Evolutionary conservation across 768 basidiomycete species (phyloP), one percentile per base, ranked within the genome.

Genomic region (Xerocomus potaroensis): DNA sequence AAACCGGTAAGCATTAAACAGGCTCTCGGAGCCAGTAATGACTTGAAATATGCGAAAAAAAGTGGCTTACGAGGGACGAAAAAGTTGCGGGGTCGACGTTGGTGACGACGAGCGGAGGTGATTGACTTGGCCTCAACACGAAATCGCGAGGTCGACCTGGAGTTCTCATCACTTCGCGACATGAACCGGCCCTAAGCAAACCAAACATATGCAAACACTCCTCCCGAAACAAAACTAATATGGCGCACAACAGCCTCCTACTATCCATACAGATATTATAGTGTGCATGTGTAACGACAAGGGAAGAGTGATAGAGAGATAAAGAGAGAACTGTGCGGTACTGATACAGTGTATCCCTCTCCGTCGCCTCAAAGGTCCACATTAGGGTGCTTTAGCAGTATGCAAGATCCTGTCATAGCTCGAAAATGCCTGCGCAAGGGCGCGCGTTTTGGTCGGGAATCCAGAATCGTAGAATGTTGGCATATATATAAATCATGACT

Each of bases 151-250:
- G 45, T 40, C 39, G 46, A 48, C 56, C 41, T 41, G 15, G 42
- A 42, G 37, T 44, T 55, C 49, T 50, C 50, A 56, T 50, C 56
- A 37, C 46, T n/a, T 44, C 57, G 47, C 55, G 58, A 54, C 59
- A 48, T 46, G 40, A 53, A 61, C 64, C 64, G 59, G 64, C 64
- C 64, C 64, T 66, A 66, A 68, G 55, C 10, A 64, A 15, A 49
- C 38, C 56, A 66, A 66, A 68, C 50, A 66, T 31, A 12, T n/a
- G 10, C 64, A 66, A 66, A 66, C 2, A 54, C 3, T 16, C 38
- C 18, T 27, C 3, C 27, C 3, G 8, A 37, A 24, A 35, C 33
- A 18, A 41, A 22, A 33, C 24, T 24, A 34, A 37, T 23, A 37
- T 37, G 36, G n/a, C 21, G 38, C 8, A 9, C 38, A 24, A 39